Evolutionary conservation across 1,284 basidiomycete genomes (phyloP).

Genomic region (Stygiomarasmius scandens): DNA sequence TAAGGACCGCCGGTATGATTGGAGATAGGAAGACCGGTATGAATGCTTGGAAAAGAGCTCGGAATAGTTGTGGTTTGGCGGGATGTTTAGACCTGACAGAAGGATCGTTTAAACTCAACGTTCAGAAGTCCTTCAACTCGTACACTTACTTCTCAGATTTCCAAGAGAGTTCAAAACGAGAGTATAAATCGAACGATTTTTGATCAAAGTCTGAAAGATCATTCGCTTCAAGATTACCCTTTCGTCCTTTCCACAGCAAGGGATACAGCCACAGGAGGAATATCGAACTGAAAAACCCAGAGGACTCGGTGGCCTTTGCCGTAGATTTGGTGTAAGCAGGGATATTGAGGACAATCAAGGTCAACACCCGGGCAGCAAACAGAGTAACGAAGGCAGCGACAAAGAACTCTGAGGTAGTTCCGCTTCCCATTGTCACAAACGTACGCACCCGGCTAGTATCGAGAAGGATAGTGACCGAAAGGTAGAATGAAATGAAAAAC

Average conservation of each 20-base stretch:
- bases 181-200: not conserved
- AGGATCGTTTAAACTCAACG: too few relatives aligned
- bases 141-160: not conserved
- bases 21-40: not conserved
- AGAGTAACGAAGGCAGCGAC: not conserved
- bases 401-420: not conserved
- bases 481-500: conserved; percentile 1
- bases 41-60: not conserved
- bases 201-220: conserved; percentile 4
- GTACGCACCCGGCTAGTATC: not conserved
- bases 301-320: not conserved
- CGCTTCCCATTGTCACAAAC: too few relatives aligned
- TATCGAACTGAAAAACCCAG: not conserved
- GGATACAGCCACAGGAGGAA: conserved; percentile 1
- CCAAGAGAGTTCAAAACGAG: conserved; percentile 1
- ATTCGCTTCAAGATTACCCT: not conserved
- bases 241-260: conserved; percentile 4
- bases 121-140: too few relatives aligned
- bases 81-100: too few relatives aligned
- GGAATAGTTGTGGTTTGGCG: too few relatives aligned
- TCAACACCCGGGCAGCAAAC: not conserved
- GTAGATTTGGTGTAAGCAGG: not conserved
- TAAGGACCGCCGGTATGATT: not conserved
- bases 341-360: not conserved
- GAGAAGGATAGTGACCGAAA: not conserved